These are phyloP conservation scores for Pouteria glomerata DNA, from an alignment of 148 eudicot species.

Conservation along the genomic window DNA sequence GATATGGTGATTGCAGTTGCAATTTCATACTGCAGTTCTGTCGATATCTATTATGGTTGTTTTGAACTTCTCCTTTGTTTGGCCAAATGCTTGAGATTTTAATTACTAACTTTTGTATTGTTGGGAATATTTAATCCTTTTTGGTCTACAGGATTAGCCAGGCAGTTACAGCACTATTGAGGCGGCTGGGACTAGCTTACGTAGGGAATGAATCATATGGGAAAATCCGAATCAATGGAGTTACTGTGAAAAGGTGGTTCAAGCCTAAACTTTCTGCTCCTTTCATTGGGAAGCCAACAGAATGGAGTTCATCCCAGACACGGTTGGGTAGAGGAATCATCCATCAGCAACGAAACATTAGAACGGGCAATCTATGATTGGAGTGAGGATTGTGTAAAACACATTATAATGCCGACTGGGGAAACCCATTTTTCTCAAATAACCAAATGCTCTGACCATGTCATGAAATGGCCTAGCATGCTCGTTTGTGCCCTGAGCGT, in stretches of 20 bases:
- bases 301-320: slow-evolving; percentile 41
- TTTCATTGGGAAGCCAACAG: slow-evolving; percentile 30
- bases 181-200: slow-evolving; percentile 72
- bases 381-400: slow-evolving; percentile 27
- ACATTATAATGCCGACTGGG: background rate
- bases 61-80: too few relatives aligned
- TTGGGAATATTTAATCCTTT: slow-evolving; percentile 12
- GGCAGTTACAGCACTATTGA: slow-evolving; percentile 69
- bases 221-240: slow-evolving; percentile 70
- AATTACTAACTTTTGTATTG: background rate
- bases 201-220: slow-evolving; percentile 81
- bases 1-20: background rate
- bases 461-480: background rate
- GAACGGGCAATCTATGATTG: slow-evolving; percentile 60
- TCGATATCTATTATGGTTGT: background rate
- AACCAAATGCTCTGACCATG: background rate
- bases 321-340: slow-evolving; percentile 54
- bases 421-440: background rate
- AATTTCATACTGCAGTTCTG: background rate
- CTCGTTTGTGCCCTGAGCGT: background rate
- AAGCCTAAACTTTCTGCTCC: slow-evolving; percentile 57
- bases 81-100: too few relatives aligned
- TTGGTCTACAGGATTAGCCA: slow-evolving; percentile 64
- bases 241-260: slow-evolving; percentile 69
- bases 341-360: slow-evolving; percentile 70